phyloP scores from a whole-genome alignment of 1,139 yeast genomes.

The Nematodospora anomalae region DNA sequence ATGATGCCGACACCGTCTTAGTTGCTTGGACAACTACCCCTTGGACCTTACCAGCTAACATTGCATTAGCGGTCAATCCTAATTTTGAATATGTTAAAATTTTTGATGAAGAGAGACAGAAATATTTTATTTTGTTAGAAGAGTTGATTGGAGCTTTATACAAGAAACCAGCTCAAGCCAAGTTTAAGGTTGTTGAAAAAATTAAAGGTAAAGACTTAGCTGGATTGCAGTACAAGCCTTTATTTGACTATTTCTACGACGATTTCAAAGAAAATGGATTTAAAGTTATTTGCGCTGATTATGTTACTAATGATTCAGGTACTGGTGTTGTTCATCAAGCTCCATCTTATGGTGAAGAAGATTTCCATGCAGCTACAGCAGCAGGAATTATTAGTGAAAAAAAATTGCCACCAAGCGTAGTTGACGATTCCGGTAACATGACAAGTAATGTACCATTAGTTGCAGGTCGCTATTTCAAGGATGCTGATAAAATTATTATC shows the following conservation, averaged over 20 bases:
- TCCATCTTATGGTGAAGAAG: constrained; percentile 99
- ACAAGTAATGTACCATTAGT: constrained; percentile 71
- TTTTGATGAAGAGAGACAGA: constrained; percentile 81
- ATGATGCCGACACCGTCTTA: constrained; percentile 76
- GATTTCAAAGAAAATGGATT: constrained; percentile 75
- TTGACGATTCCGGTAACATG: constrained; percentile 88
- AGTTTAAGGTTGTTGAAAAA: constrained; percentile 77
- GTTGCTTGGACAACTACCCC: constrained; percentile 99
- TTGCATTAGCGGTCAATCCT: constrained; percentile 90
- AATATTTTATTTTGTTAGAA: constrained; percentile 81
- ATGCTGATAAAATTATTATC: constrained; percentile 90
- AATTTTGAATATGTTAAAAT: constrained; percentile 89
- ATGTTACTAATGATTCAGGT: constrained; percentile 94
- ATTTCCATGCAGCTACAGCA: constrained; percentile 78
- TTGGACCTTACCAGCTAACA: constrained; percentile 96
- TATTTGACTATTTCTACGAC: constrained; percentile 78
- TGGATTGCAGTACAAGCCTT: constrained; percentile 79
- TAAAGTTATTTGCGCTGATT: constrained; percentile 76
- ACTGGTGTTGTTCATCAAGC: constrained; percentile 99
- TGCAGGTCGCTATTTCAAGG: constrained; percentile 87
- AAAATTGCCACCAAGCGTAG: constrained; percentile 83
- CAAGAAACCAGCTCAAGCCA: constrained; percentile 92
- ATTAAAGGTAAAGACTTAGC: constrained; percentile 76
- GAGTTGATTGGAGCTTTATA: constrained; percentile 75
- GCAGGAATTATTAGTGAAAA: constrained; percentile 74